Base-by-base conservation (phyloP, 495 filamentous ascomycete genomes). In the Viridothelium virens region DNA sequence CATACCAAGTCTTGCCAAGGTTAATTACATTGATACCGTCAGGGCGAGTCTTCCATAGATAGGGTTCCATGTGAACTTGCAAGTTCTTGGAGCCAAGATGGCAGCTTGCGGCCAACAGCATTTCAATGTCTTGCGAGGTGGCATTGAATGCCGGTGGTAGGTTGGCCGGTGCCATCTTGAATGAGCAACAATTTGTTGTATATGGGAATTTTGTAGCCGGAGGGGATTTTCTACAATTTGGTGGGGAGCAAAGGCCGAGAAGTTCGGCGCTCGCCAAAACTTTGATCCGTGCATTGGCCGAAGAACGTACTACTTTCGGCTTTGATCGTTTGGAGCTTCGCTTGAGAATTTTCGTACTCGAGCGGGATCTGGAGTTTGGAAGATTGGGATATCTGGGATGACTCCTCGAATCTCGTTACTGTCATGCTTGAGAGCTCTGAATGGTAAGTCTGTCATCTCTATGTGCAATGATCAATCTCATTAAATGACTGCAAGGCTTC, bases 1-100 rank as follows among this genome's bases (percentile, higher is more conserved):
- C 88, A 73, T 87, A 97, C 93, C 93, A 97, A 81, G 94, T 98
- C 90, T 98, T 98, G 84, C 92, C 91, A 80, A 98, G 91, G 86
- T 98, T 97, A 80, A 98, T 85, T 69, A 98, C 85, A 78, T 98
- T 97, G 83, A 98, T 87, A 80, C 94, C 94, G 73, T 98, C 94
- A 67, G 92, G 87, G 74, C 94, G 88, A 76, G 91, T 96, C 88
- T 97, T 98, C 92, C 91, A 97, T 75, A 98, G 87, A 84, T 98
- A 98, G 70, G 94, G 91, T 83, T 97, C 92, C 94, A 97, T 97
- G 83, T 97, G 91, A 76, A 94, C 86, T 83, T 96, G 92, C 71
- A 97, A 76, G 85, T 98, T 98, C 89, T 98, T 98, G 82, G 89
- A 92, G 77, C 94, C 94, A 70, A 98, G 86, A 83, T 98, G 94